A percentile compares a stretch with the other conserved stretches of the same genome.
These are phyloP conservation scores for Helichrysum umbraculigerum DNA, from an alignment of 129 eudicot species.

Conservation along the genomic window DNA sequence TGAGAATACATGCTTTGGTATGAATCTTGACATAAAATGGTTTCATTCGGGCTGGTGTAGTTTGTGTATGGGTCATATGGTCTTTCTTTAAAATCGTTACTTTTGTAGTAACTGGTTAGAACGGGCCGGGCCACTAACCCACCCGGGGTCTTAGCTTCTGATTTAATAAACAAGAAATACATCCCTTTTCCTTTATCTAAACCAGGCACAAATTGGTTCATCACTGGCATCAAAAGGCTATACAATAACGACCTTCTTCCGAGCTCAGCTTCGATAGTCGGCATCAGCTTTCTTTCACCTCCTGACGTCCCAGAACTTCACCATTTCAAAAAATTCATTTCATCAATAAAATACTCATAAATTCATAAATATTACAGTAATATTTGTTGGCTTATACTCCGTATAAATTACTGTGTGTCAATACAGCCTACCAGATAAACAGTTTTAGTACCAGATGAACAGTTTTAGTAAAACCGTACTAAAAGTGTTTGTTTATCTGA, in stretches of 20 bases:
- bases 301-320: conserved; percentile 89
- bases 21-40: conserved; percentile 74
- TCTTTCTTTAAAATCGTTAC: conserved; percentile 62
- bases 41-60: conserved; percentile 76
- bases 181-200: conserved; percentile 83
- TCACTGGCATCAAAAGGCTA: conserved; percentile 75
- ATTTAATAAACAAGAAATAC: conserved; percentile 76
- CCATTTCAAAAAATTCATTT: conserved; percentile 11
- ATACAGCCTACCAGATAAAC: background rate
- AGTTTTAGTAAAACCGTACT: too few relatives aligned
- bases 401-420: background rate
- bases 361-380: background rate
- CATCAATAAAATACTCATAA: background rate
- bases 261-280: conserved; percentile 73
- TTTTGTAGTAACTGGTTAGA: conserved; percentile 74
- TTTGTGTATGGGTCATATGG: conserved; percentile 77
- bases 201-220: conserved; percentile 72
- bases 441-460: too few relatives aligned
- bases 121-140: conserved; percentile 82
- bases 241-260: conserved; percentile 61
- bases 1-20: conserved; percentile 89
- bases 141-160: conserved; percentile 73
- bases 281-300: conserved; percentile 85
- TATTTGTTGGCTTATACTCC: background rate
- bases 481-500: background rate